Evolutionary conservation across 306 rosid species (phyloP).

Genomic region (Boehmeria nivea): DNA sequence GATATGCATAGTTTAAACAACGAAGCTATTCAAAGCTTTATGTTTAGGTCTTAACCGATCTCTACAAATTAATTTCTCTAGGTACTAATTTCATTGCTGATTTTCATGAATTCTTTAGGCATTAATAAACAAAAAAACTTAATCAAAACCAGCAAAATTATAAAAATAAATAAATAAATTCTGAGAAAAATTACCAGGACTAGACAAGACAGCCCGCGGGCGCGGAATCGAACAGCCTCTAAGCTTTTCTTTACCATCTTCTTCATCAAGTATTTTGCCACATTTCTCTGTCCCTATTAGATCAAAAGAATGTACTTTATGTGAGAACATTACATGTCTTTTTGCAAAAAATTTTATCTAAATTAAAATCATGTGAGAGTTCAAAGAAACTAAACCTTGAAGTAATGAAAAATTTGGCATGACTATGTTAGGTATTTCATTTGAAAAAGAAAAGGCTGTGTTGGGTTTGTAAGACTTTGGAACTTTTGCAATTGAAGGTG

Average conservation of each 20-base stretch:
- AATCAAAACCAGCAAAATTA: neutral
- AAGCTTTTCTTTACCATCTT: constrained; percentile 34
- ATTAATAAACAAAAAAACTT: neutral
- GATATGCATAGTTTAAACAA: too few species aligned
- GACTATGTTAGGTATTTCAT: constrained; percentile 24
- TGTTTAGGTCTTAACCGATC: too few species aligned
- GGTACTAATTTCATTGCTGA: too few species aligned
- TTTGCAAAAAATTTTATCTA: neutral
- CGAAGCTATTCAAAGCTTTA: too few species aligned
- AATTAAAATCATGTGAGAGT: neutral
- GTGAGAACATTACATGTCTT: constrained; percentile 11
- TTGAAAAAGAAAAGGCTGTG: neutral
- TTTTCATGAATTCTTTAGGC: too few species aligned
- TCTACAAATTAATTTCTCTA: too few species aligned
- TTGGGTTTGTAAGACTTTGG: constrained; percentile 42
- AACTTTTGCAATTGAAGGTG: constrained; percentile 32
- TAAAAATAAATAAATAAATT: neutral
- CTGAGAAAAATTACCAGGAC: constrained; percentile 58
- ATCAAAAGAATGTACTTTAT: constrained; percentile 5
- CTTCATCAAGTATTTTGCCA: constrained; percentile 34
- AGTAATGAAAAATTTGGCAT: constrained; percentile 37
- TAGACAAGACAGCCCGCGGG: constrained; percentile 87
- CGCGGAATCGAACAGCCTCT: constrained; percentile 57
- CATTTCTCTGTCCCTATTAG: constrained; percentile 34
- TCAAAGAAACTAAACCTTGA: constrained; percentile 29